A percentile compares a stretch with the other conserved stretches of the same genome.
These are phyloP conservation scores for Zanthoxylum bungeanum DNA, from an alignment of 345 rosid genomes.

Conservation along the genomic window DNA sequence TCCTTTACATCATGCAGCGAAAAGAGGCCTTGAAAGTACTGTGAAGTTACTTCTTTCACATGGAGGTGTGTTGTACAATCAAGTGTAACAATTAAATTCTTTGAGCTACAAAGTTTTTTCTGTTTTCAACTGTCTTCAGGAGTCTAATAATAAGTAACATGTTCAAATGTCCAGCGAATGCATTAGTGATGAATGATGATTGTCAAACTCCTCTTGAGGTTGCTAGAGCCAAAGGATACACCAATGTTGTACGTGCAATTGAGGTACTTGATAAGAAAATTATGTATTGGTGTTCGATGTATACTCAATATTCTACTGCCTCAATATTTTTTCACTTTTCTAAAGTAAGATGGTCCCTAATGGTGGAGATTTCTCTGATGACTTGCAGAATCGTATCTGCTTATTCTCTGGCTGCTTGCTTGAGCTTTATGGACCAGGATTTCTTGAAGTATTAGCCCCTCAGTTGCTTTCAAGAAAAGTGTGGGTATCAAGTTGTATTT, in stretches of 20 bases:
- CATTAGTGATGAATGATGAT: conserved; percentile 80
- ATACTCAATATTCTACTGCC: neutral
- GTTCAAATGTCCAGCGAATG: conserved; percentile 57
- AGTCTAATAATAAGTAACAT: neutral
- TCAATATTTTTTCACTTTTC: neutral
- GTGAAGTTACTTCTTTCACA: conserved; percentile 75
- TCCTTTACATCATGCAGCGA: conserved; percentile 97
- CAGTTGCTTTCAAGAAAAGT: conserved; percentile 82
- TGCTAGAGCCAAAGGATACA: conserved; percentile 76
- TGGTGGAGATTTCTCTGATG: neutral
- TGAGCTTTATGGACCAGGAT: conserved; percentile 80
- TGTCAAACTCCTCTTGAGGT: conserved; percentile 88
- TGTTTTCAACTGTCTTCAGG: neutral
- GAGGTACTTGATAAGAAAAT: conserved; percentile 46
- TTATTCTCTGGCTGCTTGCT: conserved; percentile 95
- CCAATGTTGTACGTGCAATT: conserved; percentile 72
- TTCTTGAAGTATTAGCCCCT: conserved; percentile 82
- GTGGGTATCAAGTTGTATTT: conserved; percentile 43
- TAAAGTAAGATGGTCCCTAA: neutral
- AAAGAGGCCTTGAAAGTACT: conserved; percentile 75
- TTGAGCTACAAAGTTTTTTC: neutral
- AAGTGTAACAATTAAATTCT: neutral
- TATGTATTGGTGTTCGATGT: neutral
- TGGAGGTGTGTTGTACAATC: conserved; percentile 52
- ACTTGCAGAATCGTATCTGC: conserved; percentile 62